A percentile compares a stretch with the other conserved stretches of the same genome.
phyloP scores from a whole-genome alignment of 2,329 filamentous ascomycete species.

The Aspergillus caelatus region DNA sequence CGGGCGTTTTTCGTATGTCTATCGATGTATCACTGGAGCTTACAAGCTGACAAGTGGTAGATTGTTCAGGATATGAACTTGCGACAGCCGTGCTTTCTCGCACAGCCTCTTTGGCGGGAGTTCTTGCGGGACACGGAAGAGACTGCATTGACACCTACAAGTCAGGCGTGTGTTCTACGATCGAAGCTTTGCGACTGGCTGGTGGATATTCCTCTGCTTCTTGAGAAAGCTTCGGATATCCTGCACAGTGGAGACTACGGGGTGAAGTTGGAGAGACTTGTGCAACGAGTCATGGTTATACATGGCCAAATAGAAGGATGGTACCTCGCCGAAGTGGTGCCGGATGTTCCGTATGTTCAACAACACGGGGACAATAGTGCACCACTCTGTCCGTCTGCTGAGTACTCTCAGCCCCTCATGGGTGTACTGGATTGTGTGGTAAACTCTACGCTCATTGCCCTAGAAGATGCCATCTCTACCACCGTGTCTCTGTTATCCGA shows the following conservation, averaged over 20 bases:
- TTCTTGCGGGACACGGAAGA: not conserved
- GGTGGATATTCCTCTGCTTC: not conserved
- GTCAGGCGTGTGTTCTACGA: not conserved
- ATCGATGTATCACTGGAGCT: not conserved
- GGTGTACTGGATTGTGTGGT: not conserved
- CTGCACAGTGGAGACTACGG: not conserved
- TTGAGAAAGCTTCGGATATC: not conserved
- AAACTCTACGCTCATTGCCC: not conserved
- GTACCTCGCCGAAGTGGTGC: not conserved
- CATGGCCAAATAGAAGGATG: not conserved
- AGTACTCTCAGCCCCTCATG: not conserved
- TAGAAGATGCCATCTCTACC: not conserved
- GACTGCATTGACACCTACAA: not conserved
- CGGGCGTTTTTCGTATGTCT: not conserved
- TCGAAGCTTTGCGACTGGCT: constrained; percentile 1
- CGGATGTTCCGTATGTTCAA: not conserved
- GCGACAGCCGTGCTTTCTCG: not conserved
- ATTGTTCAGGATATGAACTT: not conserved
- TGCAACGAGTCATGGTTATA: not conserved
- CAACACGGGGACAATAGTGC: not conserved
- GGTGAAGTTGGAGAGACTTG: not conserved
- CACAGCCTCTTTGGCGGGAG: not conserved
- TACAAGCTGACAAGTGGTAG: not conserved
- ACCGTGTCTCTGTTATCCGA: not conserved
- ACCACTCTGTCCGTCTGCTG: not conserved